Conservation (phyloP, 1,284 basidiomycete genomes). For the Sporisorium iseilematis-ciliati region DNA sequence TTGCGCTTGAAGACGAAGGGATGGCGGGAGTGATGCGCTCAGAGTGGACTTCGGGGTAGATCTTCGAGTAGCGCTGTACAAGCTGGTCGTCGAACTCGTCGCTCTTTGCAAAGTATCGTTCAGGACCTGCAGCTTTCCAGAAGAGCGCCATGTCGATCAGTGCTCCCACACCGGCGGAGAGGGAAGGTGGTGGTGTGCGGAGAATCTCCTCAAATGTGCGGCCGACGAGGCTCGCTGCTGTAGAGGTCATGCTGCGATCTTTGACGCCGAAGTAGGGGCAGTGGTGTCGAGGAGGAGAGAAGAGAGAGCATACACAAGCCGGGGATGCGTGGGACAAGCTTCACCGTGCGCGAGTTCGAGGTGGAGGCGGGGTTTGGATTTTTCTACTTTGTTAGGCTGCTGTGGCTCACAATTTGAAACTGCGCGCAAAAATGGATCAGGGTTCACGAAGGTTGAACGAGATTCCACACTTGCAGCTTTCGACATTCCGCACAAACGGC, state of each 20-base stretch:
- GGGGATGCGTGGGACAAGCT: neutral
- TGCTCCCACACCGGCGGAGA: slow-evolving; percentile 21
- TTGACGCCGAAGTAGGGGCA: no score
- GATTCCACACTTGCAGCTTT: slow-evolving; percentile 10
- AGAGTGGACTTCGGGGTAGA: slow-evolving; percentile 24
- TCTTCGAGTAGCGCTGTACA: slow-evolving; percentile 18
- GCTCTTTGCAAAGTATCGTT: slow-evolving; percentile 27
- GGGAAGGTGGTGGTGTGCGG: slow-evolving; percentile 19
- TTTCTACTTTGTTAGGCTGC: neutral
- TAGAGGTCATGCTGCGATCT: slow-evolving; percentile 3
- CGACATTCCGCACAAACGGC: slow-evolving; percentile 3
- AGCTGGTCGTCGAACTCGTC: slow-evolving; percentile 40
- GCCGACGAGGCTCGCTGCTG: slow-evolving; percentile 15
- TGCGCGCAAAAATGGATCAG: slow-evolving; percentile 5
- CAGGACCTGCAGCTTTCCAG: slow-evolving; percentile 44
- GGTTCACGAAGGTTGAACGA: slow-evolving; percentile 17
- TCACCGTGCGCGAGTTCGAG: neutral
- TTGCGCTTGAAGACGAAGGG: neutral
- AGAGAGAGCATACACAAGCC: neutral
- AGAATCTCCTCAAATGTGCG: slow-evolving; percentile 35
- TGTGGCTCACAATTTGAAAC: neutral
- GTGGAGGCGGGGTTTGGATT: neutral
- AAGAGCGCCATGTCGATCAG: slow-evolving; percentile 39
- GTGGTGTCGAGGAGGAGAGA: neutral
- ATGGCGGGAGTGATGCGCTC: slow-evolving; percentile 22